Base-by-base conservation (phyloP, 371 early-diverging fungal species). In the Saksenaea oblongispora region DNA sequence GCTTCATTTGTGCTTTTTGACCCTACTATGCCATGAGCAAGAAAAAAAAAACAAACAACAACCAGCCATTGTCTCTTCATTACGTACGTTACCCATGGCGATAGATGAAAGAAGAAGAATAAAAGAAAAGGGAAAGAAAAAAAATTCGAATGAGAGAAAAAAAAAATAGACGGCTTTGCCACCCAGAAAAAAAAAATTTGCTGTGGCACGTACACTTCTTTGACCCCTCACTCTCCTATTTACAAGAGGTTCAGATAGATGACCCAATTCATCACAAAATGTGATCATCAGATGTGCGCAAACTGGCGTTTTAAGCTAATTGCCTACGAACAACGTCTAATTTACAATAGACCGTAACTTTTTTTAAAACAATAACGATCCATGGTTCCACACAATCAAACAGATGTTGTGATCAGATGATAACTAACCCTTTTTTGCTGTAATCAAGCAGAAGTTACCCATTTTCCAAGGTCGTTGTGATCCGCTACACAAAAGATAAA, bases 1-100 rank as follows among this genome's bases (percentile, higher is more conserved):
- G 87, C 72, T 83, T 82, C 83, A 84, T 84, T 69, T 86, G 87
- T 67, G 90, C 89, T 71, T 93, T 91, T 76, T 84, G 85, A 59
- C 89, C 91, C 89, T 90, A 62, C 22, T 22, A n/a, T n/a, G 51
- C 7, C 51, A 47, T 22, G 51, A 18, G 31, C 22, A 55, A 44
- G 0, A 54, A 8, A 18, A 34, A 35, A n/a, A n/a, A n/a, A n/a
- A n/a, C n/a, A n/a, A n/a, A n/a, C n/a, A n/a, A n/a, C n/a, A n/a
- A n/a, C n/a, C n/a, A n/a, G n/a, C 22, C 31, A 27, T 31, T 27
- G 17, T 55, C 2, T 8, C 31, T 55, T n/a, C 14, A 5, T 56
- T 4, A 58, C 58, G 8, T 58, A 58, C 58, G 58, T 58, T 58
- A 41, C 58, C 58, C 58, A 58, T 58, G 3, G 56, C 28, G 17